Conservation (phyloP, 1,284 basidiomycete species). For the Macrocybe sp. region DNA sequence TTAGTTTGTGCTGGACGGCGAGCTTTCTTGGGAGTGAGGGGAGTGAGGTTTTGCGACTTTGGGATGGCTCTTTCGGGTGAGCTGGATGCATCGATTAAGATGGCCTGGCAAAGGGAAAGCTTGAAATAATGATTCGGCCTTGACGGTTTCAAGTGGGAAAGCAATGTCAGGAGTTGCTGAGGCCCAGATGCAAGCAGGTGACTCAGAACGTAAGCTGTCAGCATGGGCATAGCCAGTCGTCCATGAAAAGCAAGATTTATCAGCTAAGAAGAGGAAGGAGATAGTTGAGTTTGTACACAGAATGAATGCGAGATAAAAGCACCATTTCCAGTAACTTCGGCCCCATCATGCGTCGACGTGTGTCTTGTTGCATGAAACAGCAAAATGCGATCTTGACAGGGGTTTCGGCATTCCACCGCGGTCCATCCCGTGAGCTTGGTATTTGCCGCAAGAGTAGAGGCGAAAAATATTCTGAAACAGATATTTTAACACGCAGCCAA, state of each 20-base stretch:
- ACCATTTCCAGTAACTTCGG: conserved; percentile 1
- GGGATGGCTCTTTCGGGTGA: conserved; percentile 14
- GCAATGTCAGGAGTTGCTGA: conserved; percentile 30
- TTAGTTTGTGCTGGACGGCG: conserved; percentile 14
- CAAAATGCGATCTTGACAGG: conserved; percentile 54
- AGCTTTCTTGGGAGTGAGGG: conserved; percentile 17
- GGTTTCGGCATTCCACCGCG: conserved; percentile 53
- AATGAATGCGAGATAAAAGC: not conserved
- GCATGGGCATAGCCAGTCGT: conserved; percentile 43
- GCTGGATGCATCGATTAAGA: conserved; percentile 23
- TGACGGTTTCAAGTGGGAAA: conserved; percentile 38
- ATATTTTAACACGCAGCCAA: not conserved
- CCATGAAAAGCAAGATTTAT: conserved; percentile 47
- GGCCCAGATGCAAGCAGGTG: conserved; percentile 36
- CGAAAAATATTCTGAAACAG: conserved; percentile 45
- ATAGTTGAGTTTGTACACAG: too few species aligned
- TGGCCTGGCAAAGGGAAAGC: conserved; percentile 42
- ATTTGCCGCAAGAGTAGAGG: conserved; percentile 60
- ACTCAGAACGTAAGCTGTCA: conserved; percentile 42
- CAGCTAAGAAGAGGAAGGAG: conserved; percentile 32
- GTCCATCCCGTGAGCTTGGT: conserved; percentile 45
- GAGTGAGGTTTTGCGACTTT: conserved; percentile 28
- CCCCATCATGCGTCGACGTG: conserved; percentile 38
- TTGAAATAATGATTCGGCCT: conserved; percentile 40
- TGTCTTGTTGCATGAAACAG: conserved; percentile 41